A percentile compares a stretch with the other conserved stretches of the same genome.
Evolutionary conservation across 495 filamentous ascomycete genomes (phyloP).

Genomic region (Xylaria telfairii): DNA sequence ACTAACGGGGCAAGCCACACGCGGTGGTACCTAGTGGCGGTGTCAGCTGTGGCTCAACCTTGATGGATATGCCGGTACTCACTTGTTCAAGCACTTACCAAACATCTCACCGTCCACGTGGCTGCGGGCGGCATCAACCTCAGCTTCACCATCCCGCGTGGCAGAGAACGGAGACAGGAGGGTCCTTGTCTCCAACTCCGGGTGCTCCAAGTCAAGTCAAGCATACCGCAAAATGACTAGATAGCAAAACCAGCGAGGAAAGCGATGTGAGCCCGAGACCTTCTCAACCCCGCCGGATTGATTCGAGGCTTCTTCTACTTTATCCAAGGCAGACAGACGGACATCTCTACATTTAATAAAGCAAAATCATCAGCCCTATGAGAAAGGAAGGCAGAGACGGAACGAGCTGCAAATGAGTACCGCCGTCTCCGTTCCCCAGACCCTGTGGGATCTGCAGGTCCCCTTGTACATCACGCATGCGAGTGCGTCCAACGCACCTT

Average conservation of each 20-base stretch:
- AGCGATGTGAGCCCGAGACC: constrained; percentile 19
- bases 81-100: neutral
- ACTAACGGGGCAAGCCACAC: neutral
- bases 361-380: too few relatives aligned
- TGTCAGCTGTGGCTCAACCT: constrained; percentile 4
- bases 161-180: neutral
- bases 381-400: neutral
- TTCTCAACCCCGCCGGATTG: constrained; percentile 4
- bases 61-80: neutral
- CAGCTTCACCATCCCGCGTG: neutral
- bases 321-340: neutral
- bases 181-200: neutral
- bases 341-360: neutral
- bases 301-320: neutral
- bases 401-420: constrained; percentile 31
- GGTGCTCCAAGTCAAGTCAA: neutral
- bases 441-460: constrained; percentile 56
- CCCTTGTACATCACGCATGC: constrained; percentile 60
- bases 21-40: neutral
- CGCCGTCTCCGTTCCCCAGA: constrained; percentile 40
- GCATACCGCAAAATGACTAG: constrained; percentile 17
- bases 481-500: constrained; percentile 46
- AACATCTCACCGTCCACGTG: constrained; percentile 20
- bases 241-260: neutral
- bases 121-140: constrained; percentile 2